Evolutionary conservation across 2,329 filamentous ascomycete genomes (phyloP).

Genomic region (Penicillium sp.): DNA sequence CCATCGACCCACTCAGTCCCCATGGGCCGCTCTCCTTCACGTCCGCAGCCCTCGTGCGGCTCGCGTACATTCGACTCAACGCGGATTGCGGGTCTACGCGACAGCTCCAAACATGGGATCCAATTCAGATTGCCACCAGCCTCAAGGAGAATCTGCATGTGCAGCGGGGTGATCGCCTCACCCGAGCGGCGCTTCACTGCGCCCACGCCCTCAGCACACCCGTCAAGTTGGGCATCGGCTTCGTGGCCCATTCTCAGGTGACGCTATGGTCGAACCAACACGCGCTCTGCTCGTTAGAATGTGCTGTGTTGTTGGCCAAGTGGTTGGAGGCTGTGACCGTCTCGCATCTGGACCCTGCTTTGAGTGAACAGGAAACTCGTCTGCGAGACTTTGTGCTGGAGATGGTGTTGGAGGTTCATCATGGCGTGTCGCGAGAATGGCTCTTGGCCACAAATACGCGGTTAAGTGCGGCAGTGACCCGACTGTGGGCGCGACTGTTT

Average conservation of each 20-base stretch:
- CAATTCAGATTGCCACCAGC: constrained; percentile 28
- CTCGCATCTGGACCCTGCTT: constrained; percentile 17
- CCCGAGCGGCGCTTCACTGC: constrained; percentile 49
- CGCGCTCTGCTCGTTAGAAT: constrained; percentile 51
- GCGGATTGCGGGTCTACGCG: constrained; percentile 32
- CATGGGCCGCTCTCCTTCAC: constrained; percentile 33
- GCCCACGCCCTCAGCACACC: constrained; percentile 53
- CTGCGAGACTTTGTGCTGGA: constrained; percentile 34
- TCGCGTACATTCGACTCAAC: constrained; percentile 33
- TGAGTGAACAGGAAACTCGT: constrained; percentile 32
- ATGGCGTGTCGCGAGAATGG: constrained; percentile 29
- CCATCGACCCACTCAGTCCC: constrained; percentile 31
- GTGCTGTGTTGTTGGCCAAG: constrained; percentile 50
- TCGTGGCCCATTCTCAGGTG: constrained; percentile 51
- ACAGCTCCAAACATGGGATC: constrained; percentile 31
- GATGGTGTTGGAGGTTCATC: constrained; percentile 34
- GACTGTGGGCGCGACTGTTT: constrained; percentile 34
- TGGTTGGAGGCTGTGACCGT: constrained; percentile 34
- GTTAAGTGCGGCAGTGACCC: constrained; percentile 29
- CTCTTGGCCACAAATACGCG: constrained; percentile 30
- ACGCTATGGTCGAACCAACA: constrained; percentile 56
- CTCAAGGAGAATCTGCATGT: constrained; percentile 34
- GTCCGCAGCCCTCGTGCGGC: constrained; percentile 29
- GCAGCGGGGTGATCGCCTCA: constrained; percentile 42
- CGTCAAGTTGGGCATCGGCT: constrained; percentile 50